Percentiles rank a stretch among this genome's conserved stretches.
phyloP scores from a whole-genome alignment of 1,284 basidiomycete species.

The Sporisorium scitamineum region DNA sequence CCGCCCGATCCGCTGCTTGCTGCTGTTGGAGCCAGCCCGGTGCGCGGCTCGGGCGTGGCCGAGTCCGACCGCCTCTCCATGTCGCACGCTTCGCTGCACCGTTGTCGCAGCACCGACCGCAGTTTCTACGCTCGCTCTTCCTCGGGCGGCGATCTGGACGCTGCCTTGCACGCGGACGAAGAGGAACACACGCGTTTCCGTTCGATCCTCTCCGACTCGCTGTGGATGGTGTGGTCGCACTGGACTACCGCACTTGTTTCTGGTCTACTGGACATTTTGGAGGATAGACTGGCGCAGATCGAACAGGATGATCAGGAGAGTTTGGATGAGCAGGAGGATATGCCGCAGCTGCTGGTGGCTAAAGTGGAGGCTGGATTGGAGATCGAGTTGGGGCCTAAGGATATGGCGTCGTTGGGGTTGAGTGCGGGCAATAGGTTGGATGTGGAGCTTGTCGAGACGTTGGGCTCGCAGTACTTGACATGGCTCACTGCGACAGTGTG shows the following conservation, averaged over 20 bases:
- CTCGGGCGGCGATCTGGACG: conserved; percentile 16
- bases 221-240: conserved; percentile 54
- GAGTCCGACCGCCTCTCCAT: conserved; percentile 38
- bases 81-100: conserved; percentile 19
- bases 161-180: not conserved
- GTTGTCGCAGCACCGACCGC: conserved; percentile 32
- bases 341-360: conserved; percentile 14
- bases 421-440: conserved; percentile 46
- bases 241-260: conserved; percentile 47
- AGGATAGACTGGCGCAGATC: conserved; percentile 37
- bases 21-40: conserved; percentile 35
- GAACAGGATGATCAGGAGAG: conserved; percentile 10
- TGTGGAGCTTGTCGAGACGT: conserved; percentile 37
- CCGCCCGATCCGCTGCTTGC: conserved; percentile 50
- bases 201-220: conserved; percentile 39
- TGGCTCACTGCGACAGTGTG: conserved; percentile 16
- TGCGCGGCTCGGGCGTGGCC: conserved; percentile 20
- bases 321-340: conserved; percentile 11
- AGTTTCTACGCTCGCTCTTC: conserved; percentile 32
- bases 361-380: conserved; percentile 14
- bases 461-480: conserved; percentile 21
- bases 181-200: conserved; percentile 14
- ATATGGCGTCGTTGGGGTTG: conserved; percentile 48
- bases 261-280: conserved; percentile 40
- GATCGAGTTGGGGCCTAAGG: conserved; percentile 24